phyloP scores from a whole-genome alignment of 148 eudicot species.

The Polygonum maritimum region DNA sequence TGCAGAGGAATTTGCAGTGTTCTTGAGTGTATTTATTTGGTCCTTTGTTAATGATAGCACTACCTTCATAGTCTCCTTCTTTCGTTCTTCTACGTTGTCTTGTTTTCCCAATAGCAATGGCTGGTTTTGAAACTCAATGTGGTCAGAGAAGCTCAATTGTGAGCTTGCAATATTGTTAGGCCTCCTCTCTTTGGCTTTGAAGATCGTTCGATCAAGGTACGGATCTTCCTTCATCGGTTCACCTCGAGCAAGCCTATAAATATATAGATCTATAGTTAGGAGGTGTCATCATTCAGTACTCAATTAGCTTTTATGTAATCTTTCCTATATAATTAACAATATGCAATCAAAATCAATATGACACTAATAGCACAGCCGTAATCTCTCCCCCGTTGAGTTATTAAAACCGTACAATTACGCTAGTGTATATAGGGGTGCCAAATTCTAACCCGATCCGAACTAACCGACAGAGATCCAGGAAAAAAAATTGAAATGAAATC shows the following conservation, averaged over 20 bases:
- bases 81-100: background rate
- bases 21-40: slow-evolving; percentile 16
- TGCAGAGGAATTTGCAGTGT: background rate
- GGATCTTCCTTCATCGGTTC: slow-evolving; percentile 10
- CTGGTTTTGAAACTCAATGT: background rate
- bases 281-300: too few species aligned
- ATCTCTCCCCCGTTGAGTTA: too few species aligned
- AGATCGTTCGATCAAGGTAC: slow-evolving; percentile 16
- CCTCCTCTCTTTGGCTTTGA: slow-evolving; percentile 17
- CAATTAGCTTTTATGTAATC: too few species aligned
- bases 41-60: slow-evolving; percentile 7
- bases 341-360: too few species aligned
- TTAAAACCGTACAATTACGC: too few species aligned
- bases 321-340: too few species aligned
- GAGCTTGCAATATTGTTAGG: background rate
- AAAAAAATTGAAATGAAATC: too few species aligned
- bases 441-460: too few species aligned
- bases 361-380: too few species aligned
- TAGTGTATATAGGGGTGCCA: too few species aligned
- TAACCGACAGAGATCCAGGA: too few species aligned
- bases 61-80: background rate
- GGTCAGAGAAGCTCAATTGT: background rate
- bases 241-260: background rate
- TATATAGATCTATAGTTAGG: too few species aligned
- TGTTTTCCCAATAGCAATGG: background rate